Base-by-base conservation (phyloP, 768 basidiomycete genomes). In the Lentinula aciculospora region DNA sequence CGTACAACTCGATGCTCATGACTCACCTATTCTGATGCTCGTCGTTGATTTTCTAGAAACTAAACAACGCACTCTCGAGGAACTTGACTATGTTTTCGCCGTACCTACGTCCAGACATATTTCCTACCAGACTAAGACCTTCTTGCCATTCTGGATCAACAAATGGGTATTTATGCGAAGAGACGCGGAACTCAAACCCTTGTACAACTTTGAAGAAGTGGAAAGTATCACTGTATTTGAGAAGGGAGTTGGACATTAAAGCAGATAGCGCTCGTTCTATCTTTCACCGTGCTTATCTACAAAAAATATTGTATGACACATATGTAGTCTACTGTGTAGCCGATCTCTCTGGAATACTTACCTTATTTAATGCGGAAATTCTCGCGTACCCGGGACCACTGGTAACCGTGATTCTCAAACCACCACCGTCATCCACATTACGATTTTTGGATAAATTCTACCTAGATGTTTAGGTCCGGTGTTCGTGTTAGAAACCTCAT, bases 151-250 rank as follows among this genome's bases (percentile, higher is more conserved):
- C 66, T 83, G 73, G 68, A 67, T 82, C 61, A 75, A 73, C 51
- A 75, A 77, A 29, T 80, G 74, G 61, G 61, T 82, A 4, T 63
- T 82, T 36, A 71, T 72, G 64, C 68, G 68, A 45, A 74, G 70
- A 58, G 58, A 69, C 23, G 71, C 72, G 0, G 60, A 66, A 19
- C 71, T 83, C 37, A 61, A 71, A 53, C 78, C 79, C 0, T 67
- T 83, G 25, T 84, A 83, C 65, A 72, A 81, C 66, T 80, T 82
- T 55, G 77, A 79, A 10, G 77, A 80, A 62, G 76, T 77, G 3
- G 74, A 77, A 61, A 73, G 73, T 17, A 71, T 73, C 44, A 76
- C 74, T 10, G 72, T 74, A 6, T 79, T 67, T 29, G 75, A 77
- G 61, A 77, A 76, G 61, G 76, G 75, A 32, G 67, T 61, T 6